Evolutionary conservation across 352 stramenopile genomes (phyloP).

Genomic region (Phytophthora quininea): DNA sequence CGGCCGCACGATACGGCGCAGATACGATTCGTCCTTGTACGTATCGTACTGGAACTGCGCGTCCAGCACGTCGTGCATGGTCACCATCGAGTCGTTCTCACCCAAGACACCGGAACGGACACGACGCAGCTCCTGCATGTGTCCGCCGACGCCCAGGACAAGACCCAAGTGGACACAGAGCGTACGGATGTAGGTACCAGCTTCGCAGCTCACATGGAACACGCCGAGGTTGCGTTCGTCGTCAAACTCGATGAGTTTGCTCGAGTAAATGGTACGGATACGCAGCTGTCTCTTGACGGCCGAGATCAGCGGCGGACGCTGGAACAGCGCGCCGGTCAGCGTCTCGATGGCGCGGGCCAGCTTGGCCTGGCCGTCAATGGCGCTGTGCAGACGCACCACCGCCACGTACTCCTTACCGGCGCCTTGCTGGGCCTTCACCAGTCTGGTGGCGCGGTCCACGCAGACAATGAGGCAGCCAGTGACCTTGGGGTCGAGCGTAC

Average conservation of each 20-base stretch:
- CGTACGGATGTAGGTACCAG: constrained; percentile 99
- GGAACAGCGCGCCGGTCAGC: constrained; percentile 99
- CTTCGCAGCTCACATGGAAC: constrained; percentile 97
- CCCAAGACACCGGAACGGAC: constrained; percentile 96
- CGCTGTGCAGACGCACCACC: constrained; percentile 97
- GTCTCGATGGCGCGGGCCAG: constrained; percentile 97
- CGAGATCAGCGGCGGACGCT: constrained; percentile 99
- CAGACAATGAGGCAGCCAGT: constrained; percentile 99
- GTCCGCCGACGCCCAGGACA: constrained; percentile 96
- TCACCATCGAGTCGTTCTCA: constrained; percentile 98
- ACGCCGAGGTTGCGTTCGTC: constrained; percentile 97
- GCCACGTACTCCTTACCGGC: constrained; percentile 99
- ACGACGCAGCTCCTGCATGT: constrained; percentile 99
- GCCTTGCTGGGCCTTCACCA: constrained; percentile 91
- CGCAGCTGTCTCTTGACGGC: constrained; percentile 99
- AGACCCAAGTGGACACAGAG: constrained; percentile 99
- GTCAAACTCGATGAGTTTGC: constrained; percentile 99
- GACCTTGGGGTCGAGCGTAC: constrained; percentile 99
- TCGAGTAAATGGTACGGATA: constrained; percentile 99
- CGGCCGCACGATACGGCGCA: constrained; percentile 97
- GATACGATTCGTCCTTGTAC: constrained; percentile 99
- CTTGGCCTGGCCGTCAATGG: constrained; percentile 92
- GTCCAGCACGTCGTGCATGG: constrained; percentile 99
- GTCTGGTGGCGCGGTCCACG: constrained; percentile 97
- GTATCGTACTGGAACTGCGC: constrained; percentile 99